A percentile compares a stretch with the other conserved stretches of the same genome.
Conservation (phyloP, 208 protist species). For the Wallacemonas collosoma region DNA sequence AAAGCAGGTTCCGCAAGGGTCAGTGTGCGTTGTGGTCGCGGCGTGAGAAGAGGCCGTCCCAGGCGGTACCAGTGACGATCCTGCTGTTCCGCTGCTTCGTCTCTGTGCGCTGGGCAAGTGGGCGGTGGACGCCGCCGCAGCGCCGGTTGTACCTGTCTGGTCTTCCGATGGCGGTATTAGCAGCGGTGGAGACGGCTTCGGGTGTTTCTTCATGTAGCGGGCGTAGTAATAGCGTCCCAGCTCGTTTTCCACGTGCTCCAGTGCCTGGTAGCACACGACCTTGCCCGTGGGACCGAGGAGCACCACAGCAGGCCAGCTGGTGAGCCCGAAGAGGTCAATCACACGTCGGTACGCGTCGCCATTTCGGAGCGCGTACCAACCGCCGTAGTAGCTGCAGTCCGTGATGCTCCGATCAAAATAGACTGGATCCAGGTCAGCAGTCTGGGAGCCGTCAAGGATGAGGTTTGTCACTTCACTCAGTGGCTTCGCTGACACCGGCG, state of each 20-base stretch:
- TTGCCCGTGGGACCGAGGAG: conserved; percentile 60
- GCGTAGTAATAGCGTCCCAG: conserved; percentile 27
- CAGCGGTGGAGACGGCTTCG: conserved; percentile 10
- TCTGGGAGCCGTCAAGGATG: conserved; percentile 6
- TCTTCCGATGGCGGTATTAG: background rate
- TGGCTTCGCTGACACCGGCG: background rate
- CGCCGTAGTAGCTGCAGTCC: conserved; percentile 57
- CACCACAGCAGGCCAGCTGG: conserved; percentile 62
- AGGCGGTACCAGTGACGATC: background rate
- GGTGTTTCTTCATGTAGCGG: conserved; percentile 3
- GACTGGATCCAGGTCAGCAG: conserved; percentile 28
- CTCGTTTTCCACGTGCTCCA: conserved; percentile 64
- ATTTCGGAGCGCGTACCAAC: conserved; percentile 69
- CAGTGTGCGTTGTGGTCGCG: background rate
- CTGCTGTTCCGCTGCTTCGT: too few relatives aligned
- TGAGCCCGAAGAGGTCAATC: conserved; percentile 42
- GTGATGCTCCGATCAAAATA: conserved; percentile 40
- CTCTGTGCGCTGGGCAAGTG: background rate
- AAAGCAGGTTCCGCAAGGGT: background rate
- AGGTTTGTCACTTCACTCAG: conserved; percentile 13
- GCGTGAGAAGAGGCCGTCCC: too few relatives aligned
- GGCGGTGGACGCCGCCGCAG: background rate
- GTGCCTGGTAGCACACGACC: conserved; percentile 44
- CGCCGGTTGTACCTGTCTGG: background rate
- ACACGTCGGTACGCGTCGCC: conserved; percentile 56